A percentile compares a stretch with the other conserved stretches of the same genome.
Conservation (phyloP, 1,139 yeast species). For the Yamadazyma dushanensis region DNA sequence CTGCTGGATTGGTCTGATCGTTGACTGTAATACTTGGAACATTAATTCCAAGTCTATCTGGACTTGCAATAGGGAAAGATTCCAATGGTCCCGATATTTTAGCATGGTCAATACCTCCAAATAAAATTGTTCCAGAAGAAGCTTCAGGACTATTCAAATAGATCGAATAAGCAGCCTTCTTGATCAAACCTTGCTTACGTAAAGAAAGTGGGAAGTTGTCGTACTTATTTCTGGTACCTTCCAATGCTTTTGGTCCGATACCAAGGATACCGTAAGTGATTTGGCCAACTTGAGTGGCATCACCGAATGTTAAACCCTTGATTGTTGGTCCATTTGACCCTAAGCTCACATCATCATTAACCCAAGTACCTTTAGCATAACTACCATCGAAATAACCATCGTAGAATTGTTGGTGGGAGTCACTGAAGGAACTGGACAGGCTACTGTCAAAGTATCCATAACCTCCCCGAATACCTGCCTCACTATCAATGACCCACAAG, state of each 20-base stretch:
- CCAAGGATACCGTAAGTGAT: constrained; percentile 47
- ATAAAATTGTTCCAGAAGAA: constrained; percentile 39
- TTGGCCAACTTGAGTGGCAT: constrained; percentile 6
- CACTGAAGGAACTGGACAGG: constrained; percentile 27
- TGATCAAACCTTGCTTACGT: constrained; percentile 26
- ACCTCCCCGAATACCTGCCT: constrained; percentile 10
- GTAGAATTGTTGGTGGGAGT: constrained; percentile 31
- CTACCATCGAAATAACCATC: constrained; percentile 64
- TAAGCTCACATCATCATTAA: constrained; percentile 39
- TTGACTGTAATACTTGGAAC: too few species aligned
- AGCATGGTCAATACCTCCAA: constrained; percentile 54
- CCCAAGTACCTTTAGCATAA: constrained; percentile 62
- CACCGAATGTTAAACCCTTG: constrained; percentile 8
- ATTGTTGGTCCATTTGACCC: constrained; percentile 9
- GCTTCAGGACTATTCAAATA: constrained; percentile 26
- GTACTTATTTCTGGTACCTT: constrained; percentile 17
- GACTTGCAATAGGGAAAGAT: constrained; percentile 19
- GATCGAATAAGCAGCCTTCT: constrained; percentile 33
- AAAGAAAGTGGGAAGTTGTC: constrained; percentile 28
- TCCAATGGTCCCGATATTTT: constrained; percentile 40
- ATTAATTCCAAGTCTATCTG: too few species aligned
- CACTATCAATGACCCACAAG: constrained; percentile 34
- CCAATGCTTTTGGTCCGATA: constrained; percentile 22
- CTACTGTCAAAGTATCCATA: constrained; percentile 15
- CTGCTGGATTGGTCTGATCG: too few species aligned